Evolutionary conservation across 495 filamentous ascomycete species (phyloP).

Genomic region (Parathielavia hyrcaniae): DNA sequence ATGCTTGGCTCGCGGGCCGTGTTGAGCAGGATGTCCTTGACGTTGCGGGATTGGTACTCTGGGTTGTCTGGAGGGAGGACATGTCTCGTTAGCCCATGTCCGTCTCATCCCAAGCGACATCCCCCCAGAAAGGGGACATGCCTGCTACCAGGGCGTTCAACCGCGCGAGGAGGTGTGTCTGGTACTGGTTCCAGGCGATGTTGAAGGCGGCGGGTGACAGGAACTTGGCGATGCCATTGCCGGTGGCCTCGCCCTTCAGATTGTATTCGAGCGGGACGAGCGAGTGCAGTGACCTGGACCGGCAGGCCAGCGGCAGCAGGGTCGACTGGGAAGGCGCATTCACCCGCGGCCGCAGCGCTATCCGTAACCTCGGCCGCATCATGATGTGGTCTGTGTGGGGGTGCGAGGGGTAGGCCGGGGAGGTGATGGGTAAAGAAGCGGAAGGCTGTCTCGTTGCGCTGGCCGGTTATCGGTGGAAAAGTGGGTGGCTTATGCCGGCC

Average conservation of each 20-base stretch:
- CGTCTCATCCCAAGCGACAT: too few relatives aligned
- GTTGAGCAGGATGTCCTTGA: slow-evolving; percentile 63
- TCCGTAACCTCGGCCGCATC: slow-evolving; percentile 44
- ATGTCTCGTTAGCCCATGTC: slow-evolving; percentile 6
- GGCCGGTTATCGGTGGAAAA: neutral
- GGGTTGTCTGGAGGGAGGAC: slow-evolving; percentile 40
- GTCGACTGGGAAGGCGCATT: slow-evolving; percentile 21
- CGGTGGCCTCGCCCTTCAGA: slow-evolving; percentile 29
- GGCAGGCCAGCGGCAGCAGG: slow-evolving; percentile 18
- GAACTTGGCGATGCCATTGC: slow-evolving; percentile 61
- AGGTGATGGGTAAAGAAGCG: neutral
- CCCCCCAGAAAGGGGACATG: slow-evolving; percentile 41
- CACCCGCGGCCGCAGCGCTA: slow-evolving; percentile 29
- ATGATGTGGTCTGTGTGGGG: slow-evolving; percentile 24
- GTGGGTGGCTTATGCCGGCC: slow-evolving; percentile 14
- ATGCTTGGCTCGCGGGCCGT: slow-evolving; percentile 69
- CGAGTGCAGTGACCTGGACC: slow-evolving; percentile 39
- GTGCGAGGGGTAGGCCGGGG: neutral
- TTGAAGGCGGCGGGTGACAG: slow-evolving; percentile 60
- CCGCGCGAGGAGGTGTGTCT: slow-evolving; percentile 60
- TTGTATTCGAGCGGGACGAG: slow-evolving; percentile 54
- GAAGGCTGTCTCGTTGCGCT: neutral
- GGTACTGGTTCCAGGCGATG: slow-evolving; percentile 79
- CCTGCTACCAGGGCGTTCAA: slow-evolving; percentile 69
- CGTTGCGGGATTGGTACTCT: slow-evolving; percentile 49